Base-by-base conservation (phyloP, 1,139 yeast species). In the Blastobotrys aristatus region DNA sequence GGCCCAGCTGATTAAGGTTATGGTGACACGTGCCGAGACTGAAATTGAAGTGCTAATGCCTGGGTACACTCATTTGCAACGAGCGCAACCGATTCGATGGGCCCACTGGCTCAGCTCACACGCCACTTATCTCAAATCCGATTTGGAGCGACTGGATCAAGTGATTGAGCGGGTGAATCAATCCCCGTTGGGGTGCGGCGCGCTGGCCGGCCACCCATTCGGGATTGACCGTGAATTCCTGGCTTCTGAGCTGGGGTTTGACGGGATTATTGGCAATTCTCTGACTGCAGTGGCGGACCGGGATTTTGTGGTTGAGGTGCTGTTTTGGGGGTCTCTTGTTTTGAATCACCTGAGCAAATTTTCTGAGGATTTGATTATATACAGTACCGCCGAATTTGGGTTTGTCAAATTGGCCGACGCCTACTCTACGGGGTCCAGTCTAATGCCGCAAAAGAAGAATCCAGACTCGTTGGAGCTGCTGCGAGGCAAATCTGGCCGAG, bases 61-160 rank as follows among this genome's bases (percentile, higher is more conserved):
- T 10, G 99, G 99, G 31, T 92, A 92, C 71, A 92, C 99, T 14
- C 99, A 92, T 70, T 74, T 92, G 66, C 99, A 92, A 75, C 84
- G 96, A 66, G 98, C 98, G 2, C 99, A 92, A 69, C 99, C 99
- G 21, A 92, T 92, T 63, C 81, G 99, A 71, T 92, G 99, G 99
- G 75, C 97, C 1, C 99, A 92, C 66, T 90, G 97, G 96, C 74
- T 92, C 57, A 81, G 94, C 56, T 83, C 89, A 61, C 92, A 92
- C 63, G 97, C 97, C 36, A 92, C 97, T 2, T 92, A 89, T 66
- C 84, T 94, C 66, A 79, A 90, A 13, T 90, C 88, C 63, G 99
- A 92, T 64, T 81, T 84, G 69, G 80, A 86, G 64, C 80, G 98
- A 65, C 75, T 94, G 59, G 71, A 77, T 56, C 94, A 92, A 69